Base-by-base conservation (phyloP, 495 filamentous ascomycete genomes). In the Tuber calosporum region DNA sequence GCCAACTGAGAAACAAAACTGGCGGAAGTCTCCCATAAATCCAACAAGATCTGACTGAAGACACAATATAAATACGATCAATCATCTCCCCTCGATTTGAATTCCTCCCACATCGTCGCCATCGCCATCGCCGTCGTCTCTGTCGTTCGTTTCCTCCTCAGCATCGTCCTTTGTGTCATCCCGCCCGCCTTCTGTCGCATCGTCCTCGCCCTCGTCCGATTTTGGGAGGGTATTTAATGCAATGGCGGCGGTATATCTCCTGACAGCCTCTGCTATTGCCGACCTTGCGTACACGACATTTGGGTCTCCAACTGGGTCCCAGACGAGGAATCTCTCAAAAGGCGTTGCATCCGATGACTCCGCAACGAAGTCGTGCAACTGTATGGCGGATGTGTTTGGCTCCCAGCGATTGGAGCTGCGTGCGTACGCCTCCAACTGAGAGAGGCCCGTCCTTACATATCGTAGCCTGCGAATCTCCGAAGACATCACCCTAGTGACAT, bases 231-330 rank as follows among this genome's bases (percentile, higher is more conserved):
- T 22, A 26, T 53, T 53, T 22, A 26, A 26, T 26, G 45, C 45
- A 8, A 22, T 8, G 9, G n/a, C 45, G 45, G 9, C 45, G n/a
- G n/a, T 11, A 5, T 30, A 13, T 62, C 53, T 62, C 53, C 53
- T 62, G 26, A 17, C 4, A 30, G 53, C 39, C n/a, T 72, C 74
- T 53, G 70, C 76, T 69, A 73, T 78, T 38, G 70, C 70, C 11
- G 36, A 36, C 43, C 76, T 68, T 67, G 76, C 70, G 66, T 78
- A 66, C n/a, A 78, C 6, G 37, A 78, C 68, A 40, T 78, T 78
- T 26, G 76, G 34, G 9, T 78, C 76, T 20, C 73, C 74, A 19
- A 73, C 70, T 68, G 42, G 48, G 58, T 78, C 74, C 75, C 70
- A 77, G 17, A 70, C 43, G 1, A 70, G 68, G 41, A 78, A 78